Evolutionary conservation across 257 asterid species (phyloP), one percentile per base, ranked within the genome.

Genomic region (Perilla frutescens): DNA sequence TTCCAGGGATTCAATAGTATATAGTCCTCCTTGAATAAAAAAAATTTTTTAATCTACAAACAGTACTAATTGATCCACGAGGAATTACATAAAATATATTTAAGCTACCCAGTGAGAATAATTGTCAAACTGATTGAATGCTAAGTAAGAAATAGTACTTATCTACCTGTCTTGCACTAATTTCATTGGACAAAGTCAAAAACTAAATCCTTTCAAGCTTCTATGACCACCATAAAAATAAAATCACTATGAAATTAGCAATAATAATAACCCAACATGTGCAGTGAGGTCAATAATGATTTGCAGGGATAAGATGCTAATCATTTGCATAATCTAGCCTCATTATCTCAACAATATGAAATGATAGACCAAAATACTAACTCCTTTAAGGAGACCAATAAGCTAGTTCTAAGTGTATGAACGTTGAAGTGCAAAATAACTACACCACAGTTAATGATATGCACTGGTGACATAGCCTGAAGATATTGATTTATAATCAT

Each of bases 401-500:
- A 62, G 54, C 70, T 59, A 49, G 40, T 14, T 36, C n/a, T 53
- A 66, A 12, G 60, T 41, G 66, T 31, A 62, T 14, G 44, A 60
- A 62, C 53, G 73, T 41, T 58, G 36, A 66, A 10, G 50, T 15
- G n/a, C 68, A n/a, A n/a, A n/a, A n/a, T n/a, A n/a, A n/a, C n/a
- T n/a, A n/a, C n/a, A 56, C 75, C 8, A 54, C 29, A 53, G 69
- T 37, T 51, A 58, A 62, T 4, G 8, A 69, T 32, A n/a, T 32
- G 40, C 58, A 63, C 15, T 13, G 76, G 50, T 60, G 48, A 31
- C 36, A 54, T 34, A 56, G 14, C 32, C 2, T 74, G 58, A 55
- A 66, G 14, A 70, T 15, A 64, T 76, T 31, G 70, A 77, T 36
- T 43, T 75, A 70, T 36, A 57, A 50, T 15, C n/a, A 63, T 37